These are phyloP conservation scores for Elongisporangium anandrum DNA, from an alignment of 352 stramenopile genomes.

Conservation along the genomic window DNA sequence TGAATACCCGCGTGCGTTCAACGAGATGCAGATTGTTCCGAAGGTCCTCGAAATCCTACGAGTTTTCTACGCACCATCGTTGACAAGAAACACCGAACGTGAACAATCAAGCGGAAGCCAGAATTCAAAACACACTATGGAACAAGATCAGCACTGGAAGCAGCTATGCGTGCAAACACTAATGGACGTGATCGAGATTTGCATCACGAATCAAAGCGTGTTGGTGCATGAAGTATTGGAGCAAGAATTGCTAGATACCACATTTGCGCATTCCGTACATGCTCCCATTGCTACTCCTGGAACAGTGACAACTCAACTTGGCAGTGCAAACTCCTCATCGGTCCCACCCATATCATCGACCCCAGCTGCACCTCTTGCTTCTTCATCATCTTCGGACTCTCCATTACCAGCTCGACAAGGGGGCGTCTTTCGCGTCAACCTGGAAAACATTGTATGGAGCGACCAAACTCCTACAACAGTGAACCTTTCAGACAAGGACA, in stretches of 20 bases:
- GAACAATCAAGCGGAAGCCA: slow-evolving; percentile 10
- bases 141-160: slow-evolving; percentile 54
- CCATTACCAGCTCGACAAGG: slow-evolving; percentile 34
- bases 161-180: slow-evolving; percentile 74
- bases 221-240: slow-evolving; percentile 61
- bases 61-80: slow-evolving; percentile 29
- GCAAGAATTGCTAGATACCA: slow-evolving; percentile 68
- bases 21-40: slow-evolving; percentile 53
- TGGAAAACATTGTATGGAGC: slow-evolving; percentile 83
- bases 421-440: slow-evolving; percentile 68
- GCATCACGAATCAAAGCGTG: slow-evolving; percentile 72
- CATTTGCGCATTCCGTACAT: slow-evolving; percentile 29
- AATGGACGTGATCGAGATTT: slow-evolving; percentile 72
- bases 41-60: slow-evolving; percentile 66
- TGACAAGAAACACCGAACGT: slow-evolving; percentile 2
- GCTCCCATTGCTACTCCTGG: slow-evolving; percentile 5
- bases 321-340: slow-evolving; percentile 8
- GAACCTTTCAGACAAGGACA: slow-evolving; percentile 14
- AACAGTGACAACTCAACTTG: slow-evolving; percentile 11
- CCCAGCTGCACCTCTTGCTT: background rate
- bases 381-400: slow-evolving; percentile 11
- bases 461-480: slow-evolving; percentile 30
- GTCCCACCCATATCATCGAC: slow-evolving; percentile 5
- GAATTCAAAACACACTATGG: slow-evolving; percentile 41
- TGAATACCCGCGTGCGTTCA: slow-evolving; percentile 60